phyloP scores from a whole-genome alignment of 352 stramenopile genomes.

The Phytopythium chamaehyphon region DNA sequence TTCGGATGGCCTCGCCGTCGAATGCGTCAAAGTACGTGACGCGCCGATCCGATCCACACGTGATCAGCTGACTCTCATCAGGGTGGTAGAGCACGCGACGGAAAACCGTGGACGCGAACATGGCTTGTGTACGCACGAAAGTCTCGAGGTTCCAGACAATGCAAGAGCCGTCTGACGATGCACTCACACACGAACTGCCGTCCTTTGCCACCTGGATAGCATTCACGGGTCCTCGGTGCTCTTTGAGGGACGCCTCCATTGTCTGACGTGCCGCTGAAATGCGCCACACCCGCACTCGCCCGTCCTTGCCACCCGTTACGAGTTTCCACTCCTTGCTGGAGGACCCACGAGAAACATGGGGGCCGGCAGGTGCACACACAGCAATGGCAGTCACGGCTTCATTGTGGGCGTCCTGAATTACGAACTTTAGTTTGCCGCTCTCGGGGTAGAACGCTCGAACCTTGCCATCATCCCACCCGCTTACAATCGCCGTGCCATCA shows the following conservation, averaged over 20 bases:
- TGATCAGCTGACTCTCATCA: constrained; percentile 96
- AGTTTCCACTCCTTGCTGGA: constrained; percentile 76
- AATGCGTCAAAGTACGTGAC: constrained; percentile 97
- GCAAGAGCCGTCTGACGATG: constrained; percentile 86
- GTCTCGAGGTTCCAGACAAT: constrained; percentile 96
- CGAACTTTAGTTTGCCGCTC: constrained; percentile 95
- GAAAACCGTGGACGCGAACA: constrained; percentile 97
- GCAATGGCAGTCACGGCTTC: constrained; percentile 93
- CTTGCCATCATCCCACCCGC: constrained; percentile 96
- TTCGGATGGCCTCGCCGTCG: constrained; percentile 92
- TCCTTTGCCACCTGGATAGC: constrained; percentile 81
- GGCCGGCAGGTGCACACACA: constrained; percentile 71
- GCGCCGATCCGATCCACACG: constrained; percentile 93
- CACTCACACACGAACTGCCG: constrained; percentile 71
- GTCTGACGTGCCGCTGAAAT: constrained; percentile 90
- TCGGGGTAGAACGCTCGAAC: constrained; percentile 96
- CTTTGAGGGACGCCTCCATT: constrained; percentile 95
- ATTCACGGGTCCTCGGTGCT: constrained; percentile 93
- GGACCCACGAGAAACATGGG: neutral
- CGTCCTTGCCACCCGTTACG: constrained; percentile 93
- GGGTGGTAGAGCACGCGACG: constrained; percentile 93
- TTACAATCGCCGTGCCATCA: constrained; percentile 90
- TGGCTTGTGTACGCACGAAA: constrained; percentile 89
- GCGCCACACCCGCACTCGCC: constrained; percentile 92
- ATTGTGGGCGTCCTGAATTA: constrained; percentile 95